A percentile compares a stretch with the other conserved stretches of the same genome.
phyloP scores from a whole-genome alignment of 495 filamentous ascomycete species.

The Podospora pseudopauciseta region DNA sequence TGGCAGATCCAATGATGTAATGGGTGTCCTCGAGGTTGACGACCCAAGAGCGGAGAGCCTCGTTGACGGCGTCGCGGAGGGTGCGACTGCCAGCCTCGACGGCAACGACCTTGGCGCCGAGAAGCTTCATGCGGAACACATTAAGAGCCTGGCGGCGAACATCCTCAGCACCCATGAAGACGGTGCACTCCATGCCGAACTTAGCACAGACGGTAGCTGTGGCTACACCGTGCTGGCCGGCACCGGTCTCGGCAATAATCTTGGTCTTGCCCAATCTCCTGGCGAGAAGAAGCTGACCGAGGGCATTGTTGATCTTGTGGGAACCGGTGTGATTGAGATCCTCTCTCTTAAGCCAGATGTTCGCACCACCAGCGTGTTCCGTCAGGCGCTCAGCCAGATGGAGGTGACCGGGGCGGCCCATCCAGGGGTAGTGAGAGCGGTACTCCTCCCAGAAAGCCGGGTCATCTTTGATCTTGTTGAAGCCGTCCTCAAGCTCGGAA shows the following conservation, averaged over 20 bases:
- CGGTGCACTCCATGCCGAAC: constrained; percentile 91
- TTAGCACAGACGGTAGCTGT: constrained; percentile 95
- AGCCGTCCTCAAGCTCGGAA: constrained; percentile 85
- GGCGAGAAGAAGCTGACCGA: constrained; percentile 85
- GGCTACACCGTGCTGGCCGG: constrained; percentile 95
- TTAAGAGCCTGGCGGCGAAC: constrained; percentile 90
- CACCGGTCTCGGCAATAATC: constrained; percentile 94
- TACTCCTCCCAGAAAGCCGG: constrained; percentile 96
- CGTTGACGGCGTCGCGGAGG: constrained; percentile 92
- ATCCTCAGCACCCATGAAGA: constrained; percentile 96
- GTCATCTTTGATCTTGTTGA: constrained; percentile 78
- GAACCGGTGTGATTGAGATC: constrained; percentile 83
- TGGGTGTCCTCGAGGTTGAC: constrained; percentile 82
- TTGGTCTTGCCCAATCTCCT: constrained; percentile 79
- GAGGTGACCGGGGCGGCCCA: constrained; percentile 88
- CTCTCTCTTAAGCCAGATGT: constrained; percentile 93
- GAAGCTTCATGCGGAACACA: constrained; percentile 94
- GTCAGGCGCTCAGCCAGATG: constrained; percentile 87
- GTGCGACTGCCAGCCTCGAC: constrained; percentile 84
- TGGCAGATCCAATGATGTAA: constrained; percentile 94
- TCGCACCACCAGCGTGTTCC: constrained; percentile 81
- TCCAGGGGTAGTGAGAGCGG: constrained; percentile 94
- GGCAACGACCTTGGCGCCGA: constrained; percentile 81
- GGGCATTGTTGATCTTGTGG: constrained; percentile 97
- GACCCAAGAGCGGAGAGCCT: constrained; percentile 86